Base-by-base conservation (phyloP, 805 yeast species). In the Cyberlindnera amylophila region DNA sequence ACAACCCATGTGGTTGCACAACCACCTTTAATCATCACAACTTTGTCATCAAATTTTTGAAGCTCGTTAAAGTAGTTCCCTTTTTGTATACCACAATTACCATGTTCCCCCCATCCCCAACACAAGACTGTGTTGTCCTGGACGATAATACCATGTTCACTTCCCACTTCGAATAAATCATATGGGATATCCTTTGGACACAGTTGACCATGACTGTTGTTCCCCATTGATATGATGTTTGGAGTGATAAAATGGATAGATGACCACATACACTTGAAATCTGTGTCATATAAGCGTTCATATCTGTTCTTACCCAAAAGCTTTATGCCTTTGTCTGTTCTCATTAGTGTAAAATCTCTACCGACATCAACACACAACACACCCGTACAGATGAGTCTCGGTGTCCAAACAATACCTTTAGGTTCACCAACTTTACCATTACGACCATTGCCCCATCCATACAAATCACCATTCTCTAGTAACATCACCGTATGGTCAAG, bases 31-130 rank as follows among this genome's bases (percentile, higher is more conserved):
- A 79, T 42, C n/a, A 50, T 51, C 4, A 57, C 56, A 3, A 72
- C 66, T 16, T 31, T 31, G 16, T 52, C 56, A 9, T 28, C 33
- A 50, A 68, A 66, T 4, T 72, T 29, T 8, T 39, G 42, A 16
- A 71, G 49, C 33, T 62, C 55, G 45, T 61, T 63, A 45, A 62
- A 70, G 3, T 70, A 66, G 35, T 11, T 45, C 50, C 23, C 37
- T 10, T 23, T 38, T 6, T 45, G 35, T 3, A 50, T 38, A 0
- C 96, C 96, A 64, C 98, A 91, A 58, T 91, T 91, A 0, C 99
- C 99, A 62, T 91, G 99, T 57, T 93, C 98, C 12, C 96, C 97
- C 99, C 99, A 91, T 0, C 99, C 99, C 98, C 98, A 93, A 2
- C 90, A 74, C 41, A 57, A 66, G 0, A 89, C 81, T 8, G 43